These are phyloP conservation scores for Elsinoe perseae DNA, from an alignment of 2,329 filamentous ascomycete species.

Conservation along the genomic window DNA sequence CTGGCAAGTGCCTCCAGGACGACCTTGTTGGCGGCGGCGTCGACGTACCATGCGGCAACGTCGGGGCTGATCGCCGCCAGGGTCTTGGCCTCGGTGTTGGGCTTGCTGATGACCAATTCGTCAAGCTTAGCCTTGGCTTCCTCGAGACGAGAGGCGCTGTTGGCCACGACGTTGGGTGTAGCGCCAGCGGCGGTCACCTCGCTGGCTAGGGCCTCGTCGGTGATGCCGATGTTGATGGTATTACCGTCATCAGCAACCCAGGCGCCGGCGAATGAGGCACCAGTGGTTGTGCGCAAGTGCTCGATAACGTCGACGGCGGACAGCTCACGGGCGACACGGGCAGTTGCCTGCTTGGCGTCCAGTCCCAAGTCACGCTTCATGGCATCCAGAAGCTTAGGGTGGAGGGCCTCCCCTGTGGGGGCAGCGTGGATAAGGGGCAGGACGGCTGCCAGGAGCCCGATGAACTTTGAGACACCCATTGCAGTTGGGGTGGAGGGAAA, in stretches of 20 bases:
- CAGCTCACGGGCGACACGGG: slow-evolving; percentile 11
- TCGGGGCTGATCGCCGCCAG: background rate
- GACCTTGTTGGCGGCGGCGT: slow-evolving; percentile 8
- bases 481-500: background rate
- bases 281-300: background rate
- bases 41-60: slow-evolving; percentile 10
- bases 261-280: slow-evolving; percentile 6
- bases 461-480: slow-evolving; percentile 8
- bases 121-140: slow-evolving; percentile 8
- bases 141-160: slow-evolving; percentile 8
- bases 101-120: background rate
- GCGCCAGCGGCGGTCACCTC: slow-evolving; percentile 9
- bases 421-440: slow-evolving; percentile 8
- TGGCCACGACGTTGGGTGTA: slow-evolving; percentile 1
- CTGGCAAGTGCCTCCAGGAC: background rate
- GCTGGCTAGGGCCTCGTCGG: slow-evolving; percentile 2
- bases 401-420: background rate
- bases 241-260: slow-evolving; percentile 9
- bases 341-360: background rate
- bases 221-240: slow-evolving; percentile 9
- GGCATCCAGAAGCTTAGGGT: background rate
- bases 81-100: background rate
- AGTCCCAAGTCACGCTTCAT: slow-evolving; percentile 13
- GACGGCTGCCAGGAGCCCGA: slow-evolving; percentile 7
- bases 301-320: slow-evolving; percentile 8